These are phyloP conservation scores for Didymella pomorum DNA, from an alignment of 2,329 filamentous ascomycete genomes.

Conservation along the genomic window DNA sequence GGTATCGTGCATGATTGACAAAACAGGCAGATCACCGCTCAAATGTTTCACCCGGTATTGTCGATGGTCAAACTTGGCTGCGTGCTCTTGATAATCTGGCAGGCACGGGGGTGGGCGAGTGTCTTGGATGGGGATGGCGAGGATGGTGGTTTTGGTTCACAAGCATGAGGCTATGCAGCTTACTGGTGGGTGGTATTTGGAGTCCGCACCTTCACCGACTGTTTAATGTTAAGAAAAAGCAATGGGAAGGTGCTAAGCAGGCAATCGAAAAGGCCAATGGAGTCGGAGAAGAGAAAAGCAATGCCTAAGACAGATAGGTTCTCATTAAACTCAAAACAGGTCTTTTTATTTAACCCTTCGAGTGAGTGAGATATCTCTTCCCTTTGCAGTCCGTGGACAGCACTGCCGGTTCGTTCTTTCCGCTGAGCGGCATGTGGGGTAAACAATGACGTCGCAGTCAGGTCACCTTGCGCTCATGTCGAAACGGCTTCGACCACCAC, in stretches of 20 bases:
- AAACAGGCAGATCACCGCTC: constrained; percentile 47
- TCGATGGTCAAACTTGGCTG: constrained; percentile 44
- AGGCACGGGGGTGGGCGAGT: constrained; percentile 52
- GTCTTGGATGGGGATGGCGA: constrained; percentile 53
- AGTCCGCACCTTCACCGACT: constrained; percentile 54
- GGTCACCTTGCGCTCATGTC: background rate
- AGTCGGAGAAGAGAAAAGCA: background rate
- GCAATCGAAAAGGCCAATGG: constrained; percentile 44
- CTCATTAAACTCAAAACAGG: background rate
- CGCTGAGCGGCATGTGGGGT: background rate
- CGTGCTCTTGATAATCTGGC: constrained; percentile 54
- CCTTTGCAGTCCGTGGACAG: too few species aligned
- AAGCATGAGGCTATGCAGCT: constrained; percentile 50
- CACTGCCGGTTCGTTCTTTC: background rate
- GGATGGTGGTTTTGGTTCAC: constrained; percentile 55
- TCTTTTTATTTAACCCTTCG: too few species aligned
- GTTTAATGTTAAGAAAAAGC: constrained; percentile 53
- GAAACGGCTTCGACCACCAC: background rate
- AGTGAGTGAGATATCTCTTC: too few species aligned
- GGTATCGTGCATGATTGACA: constrained; percentile 37
- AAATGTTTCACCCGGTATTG: constrained; percentile 35
- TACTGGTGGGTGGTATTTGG: constrained; percentile 53
- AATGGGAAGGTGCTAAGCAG: constrained; percentile 53
- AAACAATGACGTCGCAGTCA: constrained; percentile 4
- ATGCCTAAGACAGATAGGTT: background rate